Conservation (phyloP, 2,329 filamentous ascomycete species). For the Davidsoniella australis region DNA sequence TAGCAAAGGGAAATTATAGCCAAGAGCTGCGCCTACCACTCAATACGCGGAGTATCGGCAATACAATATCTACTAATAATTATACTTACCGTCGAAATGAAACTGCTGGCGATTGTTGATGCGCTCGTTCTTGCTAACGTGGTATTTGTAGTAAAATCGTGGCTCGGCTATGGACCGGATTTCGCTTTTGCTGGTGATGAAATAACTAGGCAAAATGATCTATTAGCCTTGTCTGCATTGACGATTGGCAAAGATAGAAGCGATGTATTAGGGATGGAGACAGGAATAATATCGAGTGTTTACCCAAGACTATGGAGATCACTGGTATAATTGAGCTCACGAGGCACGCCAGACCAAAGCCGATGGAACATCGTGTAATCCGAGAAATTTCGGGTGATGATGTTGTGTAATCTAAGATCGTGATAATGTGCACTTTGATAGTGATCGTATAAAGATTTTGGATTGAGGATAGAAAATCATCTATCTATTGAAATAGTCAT, state of each 20-base stretch:
- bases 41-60: no score
- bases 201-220: slow-evolving; percentile 42
- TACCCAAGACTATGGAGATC: slow-evolving; percentile 60
- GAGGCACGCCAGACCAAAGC: slow-evolving; percentile 48
- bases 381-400: neutral
- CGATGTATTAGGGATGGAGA: no score
- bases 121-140: slow-evolving; percentile 54
- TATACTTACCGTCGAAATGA: slow-evolving; percentile 48
- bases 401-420: no score
- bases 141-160: slow-evolving; percentile 56
- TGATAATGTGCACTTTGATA: no score
- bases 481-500: no score
- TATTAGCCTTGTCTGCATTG: neutral
- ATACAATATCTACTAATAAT: no score
- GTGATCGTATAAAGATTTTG: no score
- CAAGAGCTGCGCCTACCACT: no score
- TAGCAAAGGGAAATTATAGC: no score
- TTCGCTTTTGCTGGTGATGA: slow-evolving; percentile 58
- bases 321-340: slow-evolving; percentile 47
- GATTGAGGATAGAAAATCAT: no score
- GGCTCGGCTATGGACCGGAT: slow-evolving; percentile 53
- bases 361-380: slow-evolving; percentile 55
- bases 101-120: slow-evolving; percentile 62
- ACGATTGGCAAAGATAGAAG: neutral
- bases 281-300: slow-evolving; percentile 2